These are phyloP conservation scores for Paecilomyces formosus DNA, from an alignment of 2,329 filamentous ascomycete genomes.

Conservation along the genomic window DNA sequence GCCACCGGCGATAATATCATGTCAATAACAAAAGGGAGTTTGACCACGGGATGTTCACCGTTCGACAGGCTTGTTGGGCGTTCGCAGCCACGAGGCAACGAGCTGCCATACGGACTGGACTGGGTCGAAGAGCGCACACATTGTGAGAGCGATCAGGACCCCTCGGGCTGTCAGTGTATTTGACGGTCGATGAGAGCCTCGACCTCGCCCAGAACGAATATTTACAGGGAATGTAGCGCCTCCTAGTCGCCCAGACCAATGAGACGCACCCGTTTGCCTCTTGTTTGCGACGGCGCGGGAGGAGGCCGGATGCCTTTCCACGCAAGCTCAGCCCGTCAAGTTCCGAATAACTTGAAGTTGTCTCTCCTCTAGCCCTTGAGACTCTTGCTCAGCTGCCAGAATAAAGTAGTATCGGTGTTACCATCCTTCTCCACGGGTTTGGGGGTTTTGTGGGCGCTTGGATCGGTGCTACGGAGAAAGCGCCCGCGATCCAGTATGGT, in stretches of 20 bases:
- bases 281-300: background rate
- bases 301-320: background rate
- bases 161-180: background rate
- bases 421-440: background rate
- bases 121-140: background rate
- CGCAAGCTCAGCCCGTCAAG: background rate
- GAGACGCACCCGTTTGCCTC: background rate
- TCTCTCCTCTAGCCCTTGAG: background rate
- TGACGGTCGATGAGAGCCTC: conserved; percentile 15
- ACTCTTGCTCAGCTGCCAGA: background rate
- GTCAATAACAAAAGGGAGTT: background rate
- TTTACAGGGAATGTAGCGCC: conserved; percentile 1
- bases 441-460: background rate
- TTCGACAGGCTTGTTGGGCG: background rate
- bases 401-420: background rate
- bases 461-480: background rate
- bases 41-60: background rate
- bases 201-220: conserved; percentile 9
- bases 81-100: background rate
- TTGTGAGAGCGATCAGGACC: background rate
- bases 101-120: background rate
- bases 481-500: background rate
- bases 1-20: background rate
- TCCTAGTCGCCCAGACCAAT: background rate
- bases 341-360: background rate